Conservation (phyloP, 305 asterid genomes). For the Striga hermonthica region DNA sequence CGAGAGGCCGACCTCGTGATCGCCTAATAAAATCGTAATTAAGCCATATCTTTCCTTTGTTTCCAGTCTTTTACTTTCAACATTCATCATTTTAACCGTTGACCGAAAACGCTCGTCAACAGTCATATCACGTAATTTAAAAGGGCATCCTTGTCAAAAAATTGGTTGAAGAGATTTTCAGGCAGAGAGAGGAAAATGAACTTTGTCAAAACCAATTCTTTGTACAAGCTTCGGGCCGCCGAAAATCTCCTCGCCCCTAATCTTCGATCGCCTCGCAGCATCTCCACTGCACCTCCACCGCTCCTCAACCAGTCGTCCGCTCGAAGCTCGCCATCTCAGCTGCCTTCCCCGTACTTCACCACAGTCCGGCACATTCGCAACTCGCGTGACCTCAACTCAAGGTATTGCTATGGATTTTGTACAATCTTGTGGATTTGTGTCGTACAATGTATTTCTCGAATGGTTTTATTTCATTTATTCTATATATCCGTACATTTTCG, state of each 20-base stretch:
- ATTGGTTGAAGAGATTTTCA: too few relatives aligned
- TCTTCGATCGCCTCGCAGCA: constrained; percentile 38
- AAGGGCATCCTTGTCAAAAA: too few relatives aligned
- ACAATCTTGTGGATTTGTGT: constrained; percentile 1
- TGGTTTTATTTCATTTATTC: neutral
- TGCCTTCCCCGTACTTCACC: constrained; percentile 31
- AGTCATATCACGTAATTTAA: too few relatives aligned
- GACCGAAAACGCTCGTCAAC: too few relatives aligned
- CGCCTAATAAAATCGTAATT: too few relatives aligned
- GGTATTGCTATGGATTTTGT: constrained; percentile 30
- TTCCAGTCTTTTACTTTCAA: too few relatives aligned
- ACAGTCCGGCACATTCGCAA: constrained; percentile 40
- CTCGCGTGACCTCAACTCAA: constrained; percentile 34
- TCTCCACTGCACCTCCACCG: constrained; percentile 44
- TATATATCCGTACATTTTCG: too few relatives aligned
- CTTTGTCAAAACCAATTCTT: constrained; percentile 33
- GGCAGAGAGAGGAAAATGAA: constrained; percentile 37
- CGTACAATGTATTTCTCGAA: neutral
- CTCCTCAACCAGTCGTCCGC: constrained; percentile 30
- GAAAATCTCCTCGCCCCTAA: constrained; percentile 31
- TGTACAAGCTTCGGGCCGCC: constrained; percentile 32
- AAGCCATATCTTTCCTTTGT: too few relatives aligned
- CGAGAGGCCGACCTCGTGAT: too few relatives aligned
- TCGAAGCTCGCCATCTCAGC: constrained; percentile 22
- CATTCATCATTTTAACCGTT: too few relatives aligned